Evolutionary conservation across 805 yeast species (phyloP).

Genomic region (Hanseniaspora jakobsenii): DNA sequence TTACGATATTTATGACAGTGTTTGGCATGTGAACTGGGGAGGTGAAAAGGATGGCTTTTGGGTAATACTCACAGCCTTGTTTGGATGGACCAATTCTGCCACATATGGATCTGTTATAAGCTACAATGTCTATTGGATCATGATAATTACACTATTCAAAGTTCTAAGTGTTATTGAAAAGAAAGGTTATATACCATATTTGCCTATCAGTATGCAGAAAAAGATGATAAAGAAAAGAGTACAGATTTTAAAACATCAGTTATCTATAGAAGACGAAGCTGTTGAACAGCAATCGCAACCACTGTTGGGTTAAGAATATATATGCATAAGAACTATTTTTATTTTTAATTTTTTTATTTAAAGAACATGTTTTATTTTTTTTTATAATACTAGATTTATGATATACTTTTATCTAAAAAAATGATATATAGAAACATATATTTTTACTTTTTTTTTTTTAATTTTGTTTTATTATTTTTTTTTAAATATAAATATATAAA

Average conservation of each 20-base stretch:
- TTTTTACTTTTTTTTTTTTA: background rate
- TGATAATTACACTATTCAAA: constrained; percentile 34
- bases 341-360: too few species aligned
- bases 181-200: constrained; percentile 44
- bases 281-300: constrained; percentile 1
- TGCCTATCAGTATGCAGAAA: constrained; percentile 53
- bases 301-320: constrained; percentile 3
- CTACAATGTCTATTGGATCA: constrained; percentile 60
- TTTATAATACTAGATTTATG: too few species aligned
- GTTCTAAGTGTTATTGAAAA: constrained; percentile 43
- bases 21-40: constrained; percentile 93
- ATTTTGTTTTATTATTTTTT: background rate
- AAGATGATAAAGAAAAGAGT: constrained; percentile 37
- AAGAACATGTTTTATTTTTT: too few species aligned
- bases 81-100: constrained; percentile 93
- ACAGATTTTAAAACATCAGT: constrained; percentile 19
- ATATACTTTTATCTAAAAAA: too few species aligned
- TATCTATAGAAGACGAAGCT: too few species aligned
- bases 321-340: background rate
- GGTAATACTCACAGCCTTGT: constrained; percentile 79
- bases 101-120: constrained; percentile 76
- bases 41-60: constrained; percentile 85
- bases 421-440: background rate
- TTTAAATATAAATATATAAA: background rate
- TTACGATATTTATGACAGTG: constrained; percentile 62